Conservation (phyloP, 1,284 basidiomycete genomes). For the Entoloma clypeatum region DNA sequence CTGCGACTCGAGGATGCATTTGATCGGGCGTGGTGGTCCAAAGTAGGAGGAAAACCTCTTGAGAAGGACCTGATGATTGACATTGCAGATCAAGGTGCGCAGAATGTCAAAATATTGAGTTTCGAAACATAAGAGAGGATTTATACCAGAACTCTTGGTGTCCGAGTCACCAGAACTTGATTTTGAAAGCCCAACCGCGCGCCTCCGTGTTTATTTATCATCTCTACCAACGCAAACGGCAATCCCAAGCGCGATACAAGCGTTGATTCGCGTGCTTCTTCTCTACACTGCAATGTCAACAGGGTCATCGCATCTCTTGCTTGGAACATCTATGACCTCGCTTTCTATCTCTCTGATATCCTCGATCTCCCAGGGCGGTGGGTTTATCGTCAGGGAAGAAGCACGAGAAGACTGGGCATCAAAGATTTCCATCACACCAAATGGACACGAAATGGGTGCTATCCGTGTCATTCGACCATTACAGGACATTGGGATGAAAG, state of each 20-base stretch:
- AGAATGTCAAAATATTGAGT: constrained; percentile 4
- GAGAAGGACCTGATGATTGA: constrained; percentile 37
- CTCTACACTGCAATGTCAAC: constrained; percentile 58
- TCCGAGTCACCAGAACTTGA: constrained; percentile 8
- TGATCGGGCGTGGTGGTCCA: constrained; percentile 62
- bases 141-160: too few relatives aligned
- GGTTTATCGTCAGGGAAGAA: constrained; percentile 73
- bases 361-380: constrained; percentile 75
- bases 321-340: constrained; percentile 81
- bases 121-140: constrained; percentile 38
- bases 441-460: constrained; percentile 17
- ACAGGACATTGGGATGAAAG: constrained; percentile 76
- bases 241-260: constrained; percentile 57
- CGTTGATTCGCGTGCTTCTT: constrained; percentile 68
- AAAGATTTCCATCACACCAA: constrained; percentile 4
- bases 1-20: constrained; percentile 71
- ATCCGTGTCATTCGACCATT: constrained; percentile 70
- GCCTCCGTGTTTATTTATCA: constrained; percentile 58
- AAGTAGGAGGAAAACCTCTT: constrained; percentile 31
- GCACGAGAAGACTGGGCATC: constrained; percentile 62
- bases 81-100: constrained; percentile 50
- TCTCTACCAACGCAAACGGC: constrained; percentile 79
- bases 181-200: constrained; percentile 36
- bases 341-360: constrained; percentile 77
- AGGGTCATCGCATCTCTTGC: constrained; percentile 67